A percentile compares a stretch with the other conserved stretches of the same genome.
Evolutionary conservation across 257 asterid species (phyloP).

Genomic region (Verbascum thapsus): DNA sequence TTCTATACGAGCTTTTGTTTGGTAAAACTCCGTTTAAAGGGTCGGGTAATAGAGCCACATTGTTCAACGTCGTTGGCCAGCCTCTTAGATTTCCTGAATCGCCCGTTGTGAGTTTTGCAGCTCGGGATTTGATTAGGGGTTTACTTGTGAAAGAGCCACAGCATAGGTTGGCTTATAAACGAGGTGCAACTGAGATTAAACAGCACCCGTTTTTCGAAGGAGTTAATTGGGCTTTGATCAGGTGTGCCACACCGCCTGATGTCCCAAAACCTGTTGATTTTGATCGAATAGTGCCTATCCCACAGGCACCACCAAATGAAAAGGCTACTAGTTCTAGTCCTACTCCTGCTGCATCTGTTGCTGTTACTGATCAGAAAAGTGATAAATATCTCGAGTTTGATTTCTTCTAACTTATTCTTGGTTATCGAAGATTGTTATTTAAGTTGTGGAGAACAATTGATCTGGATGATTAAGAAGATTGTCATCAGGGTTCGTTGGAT

Average conservation of each 20-base stretch:
- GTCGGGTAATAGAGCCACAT: conserved; percentile 73
- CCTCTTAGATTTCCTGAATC: conserved; percentile 76
- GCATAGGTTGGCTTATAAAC: conserved; percentile 70
- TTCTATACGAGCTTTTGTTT: too few species aligned
- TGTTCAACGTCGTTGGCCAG: conserved; percentile 78
- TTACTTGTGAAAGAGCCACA: too few species aligned
- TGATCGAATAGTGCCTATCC: too few species aligned
- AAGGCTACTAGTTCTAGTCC: too few species aligned
- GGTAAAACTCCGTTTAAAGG: conserved; percentile 89
- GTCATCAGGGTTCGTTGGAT: background rate
- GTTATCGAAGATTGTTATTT: too few species aligned
- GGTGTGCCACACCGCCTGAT: conserved; percentile 91
- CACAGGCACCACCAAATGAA: too few species aligned
- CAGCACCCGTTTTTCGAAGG: conserved; percentile 88
- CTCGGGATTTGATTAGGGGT: too few species aligned
- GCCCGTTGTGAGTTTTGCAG: conserved; percentile 77
- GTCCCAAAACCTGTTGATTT: conserved; percentile 74
- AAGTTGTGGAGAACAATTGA: conserved; percentile 20
- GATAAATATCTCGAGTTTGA: too few species aligned
- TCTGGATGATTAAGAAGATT: conserved; percentile 7
- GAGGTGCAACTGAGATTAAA: conserved; percentile 85
- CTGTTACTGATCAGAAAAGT: too few species aligned
- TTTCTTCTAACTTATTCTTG: too few species aligned
- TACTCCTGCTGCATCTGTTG: too few species aligned
- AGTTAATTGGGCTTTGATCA: conserved; percentile 80